Evolutionary conservation across 2,329 filamentous ascomycete genomes (phyloP).

Genomic region (Cercospora sp.): DNA sequence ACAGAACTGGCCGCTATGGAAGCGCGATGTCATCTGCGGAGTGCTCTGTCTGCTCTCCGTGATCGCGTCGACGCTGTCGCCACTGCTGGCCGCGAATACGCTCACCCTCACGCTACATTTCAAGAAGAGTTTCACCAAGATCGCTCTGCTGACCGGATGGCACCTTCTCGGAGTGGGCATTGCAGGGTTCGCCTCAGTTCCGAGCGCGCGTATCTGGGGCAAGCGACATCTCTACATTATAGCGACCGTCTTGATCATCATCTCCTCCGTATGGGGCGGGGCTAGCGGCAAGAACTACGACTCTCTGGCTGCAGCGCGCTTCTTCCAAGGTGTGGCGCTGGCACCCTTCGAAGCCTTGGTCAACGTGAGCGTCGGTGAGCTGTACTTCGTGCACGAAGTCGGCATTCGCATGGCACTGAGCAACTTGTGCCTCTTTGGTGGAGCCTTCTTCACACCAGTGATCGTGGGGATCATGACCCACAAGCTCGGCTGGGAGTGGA

Average conservation of each 20-base stretch:
- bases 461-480: constrained; percentile 82
- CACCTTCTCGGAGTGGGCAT: constrained; percentile 80
- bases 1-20: constrained; percentile 83
- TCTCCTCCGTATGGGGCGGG: constrained; percentile 76
- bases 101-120: constrained; percentile 72
- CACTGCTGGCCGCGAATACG: constrained; percentile 86
- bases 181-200: constrained; percentile 81
- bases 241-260: constrained; percentile 71
- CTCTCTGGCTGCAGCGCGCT: constrained; percentile 72
- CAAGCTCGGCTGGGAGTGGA: constrained; percentile 78
- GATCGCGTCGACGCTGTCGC: constrained; percentile 79
- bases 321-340: constrained; percentile 82
- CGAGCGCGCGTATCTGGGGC: constrained; percentile 85
- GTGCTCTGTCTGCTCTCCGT: constrained; percentile 78
- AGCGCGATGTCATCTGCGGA: constrained; percentile 75
- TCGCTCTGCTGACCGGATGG: constrained; percentile 82
- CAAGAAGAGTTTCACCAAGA: constrained; percentile 63
- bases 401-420: constrained; percentile 84
- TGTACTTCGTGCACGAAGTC: constrained; percentile 82
- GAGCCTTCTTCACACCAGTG: constrained; percentile 79
- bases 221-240: constrained; percentile 86
- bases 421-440: constrained; percentile 69
- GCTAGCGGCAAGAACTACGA: constrained; percentile 65
- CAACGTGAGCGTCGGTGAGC: constrained; percentile 83
- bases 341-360: constrained; percentile 89